Evolutionary conservation across 2,329 filamentous ascomycete genomes (phyloP).

Genomic region (Penicillium sp.): DNA sequence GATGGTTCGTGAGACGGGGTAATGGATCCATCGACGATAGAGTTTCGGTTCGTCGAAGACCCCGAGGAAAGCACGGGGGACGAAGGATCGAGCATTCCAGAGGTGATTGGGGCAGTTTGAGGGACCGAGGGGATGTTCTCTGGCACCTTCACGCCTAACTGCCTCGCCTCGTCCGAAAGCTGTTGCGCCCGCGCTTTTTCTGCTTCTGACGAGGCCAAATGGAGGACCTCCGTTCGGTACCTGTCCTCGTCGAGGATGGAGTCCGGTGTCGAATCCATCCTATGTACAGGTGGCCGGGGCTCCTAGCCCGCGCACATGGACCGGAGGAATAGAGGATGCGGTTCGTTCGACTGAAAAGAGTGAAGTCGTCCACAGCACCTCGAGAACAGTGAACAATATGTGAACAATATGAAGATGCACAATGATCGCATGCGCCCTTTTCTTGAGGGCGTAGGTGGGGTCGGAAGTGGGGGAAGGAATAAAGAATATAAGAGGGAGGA

Average conservation of each 20-base stretch:
- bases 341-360: conserved; percentile 13
- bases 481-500: too few relatives aligned
- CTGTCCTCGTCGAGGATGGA: conserved; percentile 32
- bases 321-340: conserved; percentile 1
- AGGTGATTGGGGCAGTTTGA: conserved; percentile 34
- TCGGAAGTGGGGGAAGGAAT: conserved; percentile 6
- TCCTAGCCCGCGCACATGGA: conserved; percentile 23
- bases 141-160: conserved; percentile 35
- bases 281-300: conserved; percentile 18
- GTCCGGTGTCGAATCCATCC: conserved; percentile 21
- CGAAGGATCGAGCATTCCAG: conserved; percentile 34
- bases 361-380: conserved; percentile 31
- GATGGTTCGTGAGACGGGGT: conserved; percentile 21
- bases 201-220: conserved; percentile 29
- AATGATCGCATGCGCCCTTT: conserved; percentile 29
- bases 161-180: conserved; percentile 36
- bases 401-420: conserved; percentile 29
- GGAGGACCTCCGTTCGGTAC: conserved; percentile 38
- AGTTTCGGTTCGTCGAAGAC: conserved; percentile 32
- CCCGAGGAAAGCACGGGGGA: conserved; percentile 31
- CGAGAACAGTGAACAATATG: conserved; percentile 31
- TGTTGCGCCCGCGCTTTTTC: conserved; percentile 37
- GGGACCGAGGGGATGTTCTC: conserved; percentile 31
- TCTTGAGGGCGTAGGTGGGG: neutral
- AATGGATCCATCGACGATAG: conserved; percentile 25